phyloP scores from a whole-genome alignment of 2,329 filamentous ascomycete genomes.

The Apiospora hydei region DNA sequence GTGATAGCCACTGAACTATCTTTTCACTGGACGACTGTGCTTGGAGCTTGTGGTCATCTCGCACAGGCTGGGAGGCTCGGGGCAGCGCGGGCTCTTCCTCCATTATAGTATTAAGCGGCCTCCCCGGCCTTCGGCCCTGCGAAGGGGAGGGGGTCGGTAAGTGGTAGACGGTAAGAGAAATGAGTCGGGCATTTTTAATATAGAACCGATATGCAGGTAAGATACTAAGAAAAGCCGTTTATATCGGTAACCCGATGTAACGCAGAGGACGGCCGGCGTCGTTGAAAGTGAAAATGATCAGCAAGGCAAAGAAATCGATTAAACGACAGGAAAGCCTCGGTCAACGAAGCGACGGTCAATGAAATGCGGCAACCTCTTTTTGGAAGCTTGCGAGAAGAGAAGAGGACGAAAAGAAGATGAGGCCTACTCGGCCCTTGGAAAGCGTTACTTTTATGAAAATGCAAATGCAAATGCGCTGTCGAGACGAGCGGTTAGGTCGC shows the following conservation, averaged over 20 bases:
- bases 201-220: conserved; percentile 35
- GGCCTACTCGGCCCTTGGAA: conserved; percentile 36
- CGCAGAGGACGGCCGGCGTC: conserved; percentile 44
- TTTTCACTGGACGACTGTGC: conserved; percentile 52
- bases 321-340: conserved; percentile 53
- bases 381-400: conserved; percentile 39
- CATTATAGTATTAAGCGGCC: conserved; percentile 70
- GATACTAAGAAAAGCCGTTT: conserved; percentile 34
- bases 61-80: conserved; percentile 37
- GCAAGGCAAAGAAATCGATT: conserved; percentile 37
- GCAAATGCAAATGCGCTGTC: conserved; percentile 22
- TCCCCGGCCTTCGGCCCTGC: conserved; percentile 62
- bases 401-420: conserved; percentile 34
- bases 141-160: conserved; percentile 58
- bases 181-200: conserved; percentile 56
- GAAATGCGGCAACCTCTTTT: conserved; percentile 41
- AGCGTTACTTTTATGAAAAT: conserved; percentile 41
- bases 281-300: conserved; percentile 39
- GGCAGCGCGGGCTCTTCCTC: conserved; percentile 59
- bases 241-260: conserved; percentile 29
- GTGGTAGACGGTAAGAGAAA: conserved; percentile 48
- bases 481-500: conserved; percentile 41
- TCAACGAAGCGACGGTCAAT: conserved; percentile 52
- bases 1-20: conserved; percentile 66
- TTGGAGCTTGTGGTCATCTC: conserved; percentile 37